Base-by-base conservation (phyloP, 257 asterid species). In the Fraxinus pennsylvanica region DNA sequence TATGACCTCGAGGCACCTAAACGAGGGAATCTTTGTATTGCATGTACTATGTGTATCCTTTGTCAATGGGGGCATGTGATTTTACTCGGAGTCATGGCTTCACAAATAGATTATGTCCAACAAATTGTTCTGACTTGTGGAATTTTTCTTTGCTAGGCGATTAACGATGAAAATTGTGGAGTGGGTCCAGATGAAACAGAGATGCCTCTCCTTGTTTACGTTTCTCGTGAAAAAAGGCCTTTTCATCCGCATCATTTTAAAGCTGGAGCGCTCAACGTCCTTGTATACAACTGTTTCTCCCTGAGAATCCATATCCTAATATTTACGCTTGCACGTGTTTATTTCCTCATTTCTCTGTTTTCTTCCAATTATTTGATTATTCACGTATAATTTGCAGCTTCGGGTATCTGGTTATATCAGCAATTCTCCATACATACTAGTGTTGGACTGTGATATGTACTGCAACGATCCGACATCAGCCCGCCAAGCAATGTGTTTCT, bases 241-340 rank as follows among this genome's bases (percentile, higher is more conserved):
- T 74, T 77, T 5, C 84, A 75, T 81, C 89, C 94, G 14, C 97
- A 91, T 75, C 94, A 91, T 82, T 91, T 91, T 86, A 93, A 91
- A 88, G 97, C 91, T 25, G 97, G 97, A 75, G 92, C 96, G 4
- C 81, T 92, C 70, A 92, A 90, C 68, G 82, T 76, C 45, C 91
- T 92, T 35, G 97, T 92, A 86, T 27, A 25, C 35, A 59, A 21
- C 61, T 54, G 22, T 35, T 75, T 61, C 33, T 70, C 30, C 74
- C 32, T 4, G 6, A 5, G 50, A 32, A 21, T 50, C 68, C 65
- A 7, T 29, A 7, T 54, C 27, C 6, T 19, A 17, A 19, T 19
- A 6, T 19, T n/a, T n/a, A 6, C 15, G 15, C 14, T 10, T 41
- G 15, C 50, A 41, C 3, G 15, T 41, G 54, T 45, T 45, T 14